Conservation (phyloP, 352 stramenopile genomes). For the Phytophthora hibernalis region DNA sequence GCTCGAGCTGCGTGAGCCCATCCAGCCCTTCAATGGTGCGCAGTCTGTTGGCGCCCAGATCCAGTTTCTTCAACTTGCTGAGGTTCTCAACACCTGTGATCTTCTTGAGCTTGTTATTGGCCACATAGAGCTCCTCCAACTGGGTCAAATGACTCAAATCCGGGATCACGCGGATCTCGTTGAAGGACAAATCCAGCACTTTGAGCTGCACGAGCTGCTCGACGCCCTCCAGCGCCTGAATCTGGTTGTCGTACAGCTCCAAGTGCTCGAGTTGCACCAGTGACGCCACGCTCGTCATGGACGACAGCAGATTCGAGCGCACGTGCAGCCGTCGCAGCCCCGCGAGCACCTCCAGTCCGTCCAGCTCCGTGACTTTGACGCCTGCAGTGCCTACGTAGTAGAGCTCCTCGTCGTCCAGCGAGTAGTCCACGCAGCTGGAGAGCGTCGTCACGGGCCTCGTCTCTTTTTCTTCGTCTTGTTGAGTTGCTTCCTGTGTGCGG, state of each 20-base stretch:
- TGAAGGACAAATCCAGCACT: constrained; percentile 97
- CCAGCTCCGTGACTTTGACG: constrained; percentile 77
- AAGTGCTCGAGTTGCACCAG: constrained; percentile 89
- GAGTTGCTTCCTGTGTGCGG: constrained; percentile 3
- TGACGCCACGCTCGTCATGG: constrained; percentile 76
- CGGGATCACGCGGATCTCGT: constrained; percentile 94
- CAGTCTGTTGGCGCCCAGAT: constrained; percentile 97
- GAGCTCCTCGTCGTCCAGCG: constrained; percentile 73
- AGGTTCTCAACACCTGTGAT: constrained; percentile 93
- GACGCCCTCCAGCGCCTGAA: constrained; percentile 85
- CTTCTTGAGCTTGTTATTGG: constrained; percentile 98
- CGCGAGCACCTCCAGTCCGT: constrained; percentile 61
- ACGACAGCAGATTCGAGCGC: constrained; percentile 83
- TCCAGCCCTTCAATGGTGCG: constrained; percentile 94
- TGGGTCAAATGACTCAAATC: constrained; percentile 80
- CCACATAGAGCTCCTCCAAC: constrained; percentile 94
- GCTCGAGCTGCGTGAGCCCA: constrained; percentile 89
- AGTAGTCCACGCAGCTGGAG: constrained; percentile 79
- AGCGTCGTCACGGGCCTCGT: constrained; percentile 46
- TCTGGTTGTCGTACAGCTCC: constrained; percentile 99
- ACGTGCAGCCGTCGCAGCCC: constrained; percentile 71
- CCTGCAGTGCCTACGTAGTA: constrained; percentile 86
- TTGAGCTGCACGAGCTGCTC: constrained; percentile 67
- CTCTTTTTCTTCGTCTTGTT: constrained; percentile 44
- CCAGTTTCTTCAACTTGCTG: constrained; percentile 92